Percentiles rank a stretch among this genome's conserved stretches.
phyloP scores from a whole-genome alignment of 2,329 filamentous ascomycete species.

The Scleromitrula shiraiana region DNA sequence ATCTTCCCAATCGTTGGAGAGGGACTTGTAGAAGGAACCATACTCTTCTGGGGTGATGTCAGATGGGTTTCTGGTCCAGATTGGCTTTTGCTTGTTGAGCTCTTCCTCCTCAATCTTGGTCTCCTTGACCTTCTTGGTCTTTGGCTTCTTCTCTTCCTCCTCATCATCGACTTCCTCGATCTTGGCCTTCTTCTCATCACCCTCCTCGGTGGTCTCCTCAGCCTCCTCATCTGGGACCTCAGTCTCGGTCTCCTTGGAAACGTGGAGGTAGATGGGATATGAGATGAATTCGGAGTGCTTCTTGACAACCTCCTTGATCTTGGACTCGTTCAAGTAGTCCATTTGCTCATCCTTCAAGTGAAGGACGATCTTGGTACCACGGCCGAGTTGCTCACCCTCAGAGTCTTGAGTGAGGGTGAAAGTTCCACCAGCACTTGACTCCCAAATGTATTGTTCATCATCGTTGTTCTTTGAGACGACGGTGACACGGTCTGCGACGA shows the following conservation, averaged over 20 bases:
- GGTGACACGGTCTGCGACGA: slow-evolving; percentile 92
- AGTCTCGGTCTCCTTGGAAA: slow-evolving; percentile 97
- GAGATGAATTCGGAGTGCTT: slow-evolving; percentile 99
- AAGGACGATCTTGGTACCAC: slow-evolving; percentile 95
- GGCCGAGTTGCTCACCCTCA: slow-evolving; percentile 82
- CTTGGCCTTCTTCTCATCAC: slow-evolving; percentile 32
- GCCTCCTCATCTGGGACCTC: slow-evolving; percentile 56
- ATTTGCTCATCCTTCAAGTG: slow-evolving; percentile 99
- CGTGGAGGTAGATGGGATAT: slow-evolving; percentile 99
- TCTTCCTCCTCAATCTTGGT: slow-evolving; percentile 98
- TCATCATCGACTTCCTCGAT: slow-evolving; percentile 15
- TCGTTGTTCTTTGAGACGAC: slow-evolving; percentile 99
- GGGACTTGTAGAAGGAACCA: slow-evolving; percentile 98
- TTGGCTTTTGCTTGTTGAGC: slow-evolving; percentile 99
- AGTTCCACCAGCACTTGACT: slow-evolving; percentile 93
- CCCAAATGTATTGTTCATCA: slow-evolving; percentile 99
- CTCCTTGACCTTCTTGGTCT: slow-evolving; percentile 99
- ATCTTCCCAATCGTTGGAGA: slow-evolving; percentile 99
- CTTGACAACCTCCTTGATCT: slow-evolving; percentile 99
- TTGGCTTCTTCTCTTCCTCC: slow-evolving; percentile 12
- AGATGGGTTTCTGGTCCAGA: slow-evolving; percentile 97
- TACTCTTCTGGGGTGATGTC: slow-evolving; percentile 97
- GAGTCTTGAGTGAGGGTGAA: slow-evolving; percentile 90
- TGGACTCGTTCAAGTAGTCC: slow-evolving; percentile 97
- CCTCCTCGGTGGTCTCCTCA: slow-evolving; percentile 29